phyloP scores from a whole-genome alignment of 1,139 yeast genomes.

The Blastobotrys illinoisensis region DNA sequence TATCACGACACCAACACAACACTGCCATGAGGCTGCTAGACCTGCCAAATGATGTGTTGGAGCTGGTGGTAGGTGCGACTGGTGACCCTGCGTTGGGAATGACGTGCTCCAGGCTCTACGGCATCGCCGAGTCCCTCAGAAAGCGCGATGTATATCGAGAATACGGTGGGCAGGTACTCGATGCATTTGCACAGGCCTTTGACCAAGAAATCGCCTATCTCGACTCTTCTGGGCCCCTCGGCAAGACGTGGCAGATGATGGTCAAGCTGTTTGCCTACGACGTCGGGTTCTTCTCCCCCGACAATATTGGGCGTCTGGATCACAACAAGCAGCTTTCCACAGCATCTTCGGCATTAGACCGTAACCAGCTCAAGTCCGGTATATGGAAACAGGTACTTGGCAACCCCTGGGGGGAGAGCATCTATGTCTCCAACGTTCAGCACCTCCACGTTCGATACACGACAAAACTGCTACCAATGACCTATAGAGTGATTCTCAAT shows the following conservation, averaged over 20 bases:
- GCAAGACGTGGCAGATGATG: slow-evolving; percentile 15
- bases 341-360: background rate
- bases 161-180: slow-evolving; percentile 13
- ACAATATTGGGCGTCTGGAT: slow-evolving; percentile 11
- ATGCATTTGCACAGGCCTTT: background rate
- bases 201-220: background rate
- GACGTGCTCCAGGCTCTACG: slow-evolving; percentile 12
- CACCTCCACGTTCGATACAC: slow-evolving; percentile 21
- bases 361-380: slow-evolving; percentile 11
- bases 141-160: slow-evolving; percentile 13
- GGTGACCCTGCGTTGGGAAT: slow-evolving; percentile 11
- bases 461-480: slow-evolving; percentile 24
- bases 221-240: slow-evolving; percentile 3
- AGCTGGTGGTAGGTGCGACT: slow-evolving; percentile 11
- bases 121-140: slow-evolving; percentile 11
- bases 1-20: background rate
- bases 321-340: background rate
- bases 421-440: slow-evolving; percentile 26
- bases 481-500: slow-evolving; percentile 24
- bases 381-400: slow-evolving; percentile 20
- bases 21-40: slow-evolving; percentile 1
- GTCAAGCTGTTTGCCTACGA: slow-evolving; percentile 18
- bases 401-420: slow-evolving; percentile 24
- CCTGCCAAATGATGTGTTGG: slow-evolving; percentile 14
- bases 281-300: slow-evolving; percentile 22